phyloP scores from a whole-genome alignment of 2,329 filamentous ascomycete genomes.

The Venturia asperata region DNA sequence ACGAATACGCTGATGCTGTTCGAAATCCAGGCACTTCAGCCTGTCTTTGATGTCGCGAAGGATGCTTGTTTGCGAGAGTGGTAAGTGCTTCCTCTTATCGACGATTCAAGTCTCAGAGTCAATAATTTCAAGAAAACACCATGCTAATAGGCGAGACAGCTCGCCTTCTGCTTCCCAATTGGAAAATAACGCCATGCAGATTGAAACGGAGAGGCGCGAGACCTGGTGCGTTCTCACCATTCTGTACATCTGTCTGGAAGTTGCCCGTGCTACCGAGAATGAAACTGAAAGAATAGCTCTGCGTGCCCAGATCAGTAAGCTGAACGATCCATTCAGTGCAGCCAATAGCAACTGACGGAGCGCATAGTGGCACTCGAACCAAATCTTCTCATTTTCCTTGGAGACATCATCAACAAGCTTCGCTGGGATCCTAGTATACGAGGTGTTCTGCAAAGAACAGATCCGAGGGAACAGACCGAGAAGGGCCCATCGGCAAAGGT shows the following conservation, averaged over 20 bases:
- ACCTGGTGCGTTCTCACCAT: slow-evolving; percentile 45
- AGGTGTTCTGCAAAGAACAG: slow-evolving; percentile 12
- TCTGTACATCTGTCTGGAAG: slow-evolving; percentile 44
- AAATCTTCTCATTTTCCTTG: slow-evolving; percentile 62
- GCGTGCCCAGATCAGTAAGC: slow-evolving; percentile 24
- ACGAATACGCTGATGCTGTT: slow-evolving; percentile 38
- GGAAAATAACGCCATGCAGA: slow-evolving; percentile 28
- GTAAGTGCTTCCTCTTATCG: neutral
- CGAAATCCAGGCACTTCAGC: slow-evolving; percentile 33
- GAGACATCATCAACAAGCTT: slow-evolving; percentile 48
- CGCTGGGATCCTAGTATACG: slow-evolving; percentile 43
- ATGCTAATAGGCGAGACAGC: slow-evolving; percentile 8
- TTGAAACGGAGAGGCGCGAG: slow-evolving; percentile 37
- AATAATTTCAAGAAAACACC: neutral
- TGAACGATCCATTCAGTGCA: slow-evolving; percentile 26
- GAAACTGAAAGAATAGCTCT: slow-evolving; percentile 24
- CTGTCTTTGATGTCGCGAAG: slow-evolving; percentile 35
- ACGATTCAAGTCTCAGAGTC: neutral
- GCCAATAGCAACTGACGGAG: neutral
- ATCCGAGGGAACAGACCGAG: slow-evolving; percentile 14
- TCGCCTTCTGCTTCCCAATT: neutral
- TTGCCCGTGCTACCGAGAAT: slow-evolving; percentile 33
- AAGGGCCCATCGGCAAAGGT: slow-evolving; percentile 29
- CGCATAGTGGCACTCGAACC: slow-evolving; percentile 29
- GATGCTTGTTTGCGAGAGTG: slow-evolving; percentile 28